A percentile compares a stretch with the other conserved stretches of the same genome.
Conservation (phyloP, 306 rosid species). For the Macrotyloma uniflorum region DNA sequence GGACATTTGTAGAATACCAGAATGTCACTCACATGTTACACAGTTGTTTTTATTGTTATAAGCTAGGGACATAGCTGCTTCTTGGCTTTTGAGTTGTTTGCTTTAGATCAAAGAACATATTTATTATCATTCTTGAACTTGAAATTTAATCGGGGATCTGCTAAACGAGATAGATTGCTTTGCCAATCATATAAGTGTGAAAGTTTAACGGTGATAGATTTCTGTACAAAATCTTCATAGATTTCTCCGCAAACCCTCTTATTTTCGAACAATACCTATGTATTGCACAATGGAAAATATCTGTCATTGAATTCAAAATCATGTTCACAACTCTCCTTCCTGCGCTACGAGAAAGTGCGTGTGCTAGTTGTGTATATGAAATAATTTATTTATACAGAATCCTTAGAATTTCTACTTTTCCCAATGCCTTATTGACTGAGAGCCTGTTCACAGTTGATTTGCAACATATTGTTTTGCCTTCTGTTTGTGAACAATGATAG, state of each 20-base stretch:
- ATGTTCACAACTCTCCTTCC: neutral
- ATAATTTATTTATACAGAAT: too few species aligned
- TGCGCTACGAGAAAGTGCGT: neutral
- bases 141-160: neutral
- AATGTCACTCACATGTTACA: neutral
- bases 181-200: neutral
- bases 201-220: neutral
- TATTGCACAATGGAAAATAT: neutral
- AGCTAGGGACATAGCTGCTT: neutral
- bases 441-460: neutral
- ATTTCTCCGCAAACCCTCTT: neutral
- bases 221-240: neutral
- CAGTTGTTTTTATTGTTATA: neutral
- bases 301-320: slow-evolving; percentile 4
- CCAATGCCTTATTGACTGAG: neutral
- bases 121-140: slow-evolving; percentile 11
- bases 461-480: neutral
- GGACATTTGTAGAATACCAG: slow-evolving; percentile 7
- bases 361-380: neutral
- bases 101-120: neutral
- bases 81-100: neutral
- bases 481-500: neutral
- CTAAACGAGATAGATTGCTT: neutral
- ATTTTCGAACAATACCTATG: neutral
- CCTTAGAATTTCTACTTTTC: neutral